phyloP scores from a whole-genome alignment of 768 basidiomycete species.

The Hypholoma fasciculare region DNA sequence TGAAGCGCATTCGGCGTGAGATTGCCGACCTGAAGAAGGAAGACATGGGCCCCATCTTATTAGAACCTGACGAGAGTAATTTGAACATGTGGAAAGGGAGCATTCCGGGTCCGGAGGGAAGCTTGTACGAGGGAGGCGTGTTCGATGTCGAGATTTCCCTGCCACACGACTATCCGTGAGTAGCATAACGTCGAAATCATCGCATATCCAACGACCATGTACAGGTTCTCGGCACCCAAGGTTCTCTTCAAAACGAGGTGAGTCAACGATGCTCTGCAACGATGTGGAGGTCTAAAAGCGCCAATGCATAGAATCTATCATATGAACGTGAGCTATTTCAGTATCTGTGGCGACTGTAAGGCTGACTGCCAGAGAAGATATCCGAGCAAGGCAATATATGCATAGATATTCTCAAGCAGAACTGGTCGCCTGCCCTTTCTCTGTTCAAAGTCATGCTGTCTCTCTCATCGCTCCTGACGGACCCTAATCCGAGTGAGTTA shows the following conservation, averaged over 20 bases:
- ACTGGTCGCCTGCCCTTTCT: conserved; percentile 93
- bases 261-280: conserved; percentile 14
- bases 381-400: conserved; percentile 78
- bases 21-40: conserved; percentile 81
- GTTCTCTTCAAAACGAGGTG: conserved; percentile 76
- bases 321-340: conserved; percentile 62
- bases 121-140: conserved; percentile 78
- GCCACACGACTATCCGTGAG: conserved; percentile 78
- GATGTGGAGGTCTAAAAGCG: neutral
- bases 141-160: conserved; percentile 70
- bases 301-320: conserved; percentile 68
- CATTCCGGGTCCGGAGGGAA: conserved; percentile 82
- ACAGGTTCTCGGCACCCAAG: conserved; percentile 77
- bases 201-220: neutral
- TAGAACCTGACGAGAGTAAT: conserved; percentile 64
- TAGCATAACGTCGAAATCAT: conserved; percentile 13
- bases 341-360: neutral
- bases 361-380: conserved; percentile 38
- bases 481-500: conserved; percentile 87
- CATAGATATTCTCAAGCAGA: conserved; percentile 89
- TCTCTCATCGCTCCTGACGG: conserved; percentile 87
- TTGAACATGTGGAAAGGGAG: conserved; percentile 75
- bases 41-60: conserved; percentile 72
- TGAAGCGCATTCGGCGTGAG: conserved; percentile 85
- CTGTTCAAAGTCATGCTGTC: conserved; percentile 95